Base-by-base conservation (phyloP, 73 alveolate species). In the Breviolum minutum region DNA sequence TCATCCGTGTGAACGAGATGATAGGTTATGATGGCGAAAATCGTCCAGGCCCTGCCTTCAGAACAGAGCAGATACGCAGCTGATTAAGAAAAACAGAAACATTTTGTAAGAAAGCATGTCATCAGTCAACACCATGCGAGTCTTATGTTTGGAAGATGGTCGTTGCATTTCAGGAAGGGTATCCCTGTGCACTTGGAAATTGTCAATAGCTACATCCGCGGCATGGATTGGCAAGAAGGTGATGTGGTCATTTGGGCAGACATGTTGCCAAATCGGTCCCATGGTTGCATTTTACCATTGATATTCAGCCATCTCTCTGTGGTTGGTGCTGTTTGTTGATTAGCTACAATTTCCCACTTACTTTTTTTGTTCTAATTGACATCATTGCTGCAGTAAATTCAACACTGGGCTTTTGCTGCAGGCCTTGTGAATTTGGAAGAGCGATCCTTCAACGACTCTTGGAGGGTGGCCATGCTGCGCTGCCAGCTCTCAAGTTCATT, bases 41-140 rank as follows among this genome's bases (percentile, higher is more conserved):
- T 54, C 29, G 95, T 8, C 48, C 48, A 26, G 95, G 81, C 22
- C 64, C 80, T n/a, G 81, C 95, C 12, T 61, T 80, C 6, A 22
- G 95, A 4, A 68, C 79, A 9, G 95, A 86, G 61, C 95, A 86
- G 95, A 20, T 9, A 30, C 81, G 24, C 79, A 80, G 62, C 95
- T 16, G 29, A 54, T n/a, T 40, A 48, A 11, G 22, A 60, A 32
- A 13, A 20, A 20, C 27, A 24, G 26, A 2, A 26, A 29, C 60
- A 14, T 1, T n/a, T 63, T n/a, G 88, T 0, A 48, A 24, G 16
- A 54, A 6, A 54, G 48, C 40, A 26, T 48, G 92, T 24, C 27
- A 2, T 69, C 1, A 4, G 29, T 12, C 8, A 12, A 5, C 54
- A 1, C 17, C 17, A 74, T 12, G 24, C 29, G 1, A 24, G 13